Evolutionary conservation across 352 stramenopile species (phyloP).

Genomic region (Globisporangium sylvaticum): DNA sequence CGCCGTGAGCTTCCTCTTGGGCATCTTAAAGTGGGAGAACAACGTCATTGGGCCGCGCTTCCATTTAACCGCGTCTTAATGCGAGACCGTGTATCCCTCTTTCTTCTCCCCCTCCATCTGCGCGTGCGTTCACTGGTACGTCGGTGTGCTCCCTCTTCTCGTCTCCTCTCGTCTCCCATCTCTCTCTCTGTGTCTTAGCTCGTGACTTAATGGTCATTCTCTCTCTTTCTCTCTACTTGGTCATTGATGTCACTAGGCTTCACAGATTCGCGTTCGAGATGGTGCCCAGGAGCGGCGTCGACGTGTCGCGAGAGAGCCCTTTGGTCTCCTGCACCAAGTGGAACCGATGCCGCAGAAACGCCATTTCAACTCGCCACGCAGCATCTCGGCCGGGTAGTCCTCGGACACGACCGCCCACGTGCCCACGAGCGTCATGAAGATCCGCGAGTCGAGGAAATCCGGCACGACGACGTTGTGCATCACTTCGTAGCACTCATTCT

Average conservation of each 20-base stretch:
- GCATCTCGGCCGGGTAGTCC: constrained; percentile 70
- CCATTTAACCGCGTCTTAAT: constrained; percentile 13
- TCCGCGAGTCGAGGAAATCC: constrained; percentile 78
- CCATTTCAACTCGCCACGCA: constrained; percentile 81
- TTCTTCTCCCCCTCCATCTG: neutral
- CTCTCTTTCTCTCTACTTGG: neutral
- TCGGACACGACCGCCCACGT: constrained; percentile 74
- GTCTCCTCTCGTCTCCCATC: neutral
- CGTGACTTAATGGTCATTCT: neutral
- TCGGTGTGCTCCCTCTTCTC: neutral
- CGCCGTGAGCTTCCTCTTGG: constrained; percentile 18
- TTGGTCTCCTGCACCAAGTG: constrained; percentile 70
- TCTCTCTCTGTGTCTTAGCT: neutral
- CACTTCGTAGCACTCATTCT: constrained; percentile 68
- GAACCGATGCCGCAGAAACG: constrained; percentile 76
- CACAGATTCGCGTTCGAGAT: neutral
- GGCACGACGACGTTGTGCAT: constrained; percentile 74
- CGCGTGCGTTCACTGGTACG: neutral
- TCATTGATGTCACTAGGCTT: constrained; percentile 2
- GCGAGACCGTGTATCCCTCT: neutral
- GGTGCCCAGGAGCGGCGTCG: constrained; percentile 26
- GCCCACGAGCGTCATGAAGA: constrained; percentile 83
- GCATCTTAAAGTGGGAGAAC: constrained; percentile 20
- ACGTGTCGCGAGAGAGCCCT: constrained; percentile 55
- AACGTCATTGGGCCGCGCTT: constrained; percentile 17